phyloP scores from a whole-genome alignment of 2,329 filamentous ascomycete species.

The Hypoxylon sp. region DNA sequence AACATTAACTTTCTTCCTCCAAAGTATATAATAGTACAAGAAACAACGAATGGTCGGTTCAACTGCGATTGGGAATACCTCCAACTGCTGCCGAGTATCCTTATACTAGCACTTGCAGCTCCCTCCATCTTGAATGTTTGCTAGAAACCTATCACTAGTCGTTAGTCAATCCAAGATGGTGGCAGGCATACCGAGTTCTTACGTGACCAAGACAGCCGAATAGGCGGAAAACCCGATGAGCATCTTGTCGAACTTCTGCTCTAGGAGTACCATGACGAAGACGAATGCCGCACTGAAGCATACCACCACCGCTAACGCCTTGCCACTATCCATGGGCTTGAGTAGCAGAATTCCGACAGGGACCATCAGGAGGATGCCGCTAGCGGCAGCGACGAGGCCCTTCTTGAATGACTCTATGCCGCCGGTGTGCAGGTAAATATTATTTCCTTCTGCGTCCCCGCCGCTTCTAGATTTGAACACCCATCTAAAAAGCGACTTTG shows the following conservation, averaged over 20 bases:
- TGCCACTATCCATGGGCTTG: conserved; percentile 5
- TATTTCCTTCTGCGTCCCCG: not conserved
- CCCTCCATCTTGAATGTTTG: conserved; percentile 11
- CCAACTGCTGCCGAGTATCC: not conserved
- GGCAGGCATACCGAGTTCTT: not conserved
- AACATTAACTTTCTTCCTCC: not conserved
- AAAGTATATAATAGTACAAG: not conserved
- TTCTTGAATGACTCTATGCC: conserved; percentile 24
- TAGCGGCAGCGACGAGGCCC: conserved; percentile 9
- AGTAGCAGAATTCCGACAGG: conserved; percentile 20
- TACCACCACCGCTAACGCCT: conserved; percentile 9
- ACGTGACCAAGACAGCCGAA: conserved; percentile 20
- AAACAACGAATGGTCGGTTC: not conserved
- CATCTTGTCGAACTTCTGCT: conserved; percentile 20
- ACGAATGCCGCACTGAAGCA: conserved; percentile 24
- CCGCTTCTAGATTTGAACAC: conserved; percentile 7
- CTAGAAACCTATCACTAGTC: conserved; percentile 1
- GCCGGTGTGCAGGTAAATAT: conserved; percentile 7
- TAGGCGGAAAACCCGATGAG: conserved; percentile 21
- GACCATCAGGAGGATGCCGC: conserved; percentile 15
- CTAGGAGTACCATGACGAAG: conserved; percentile 7
- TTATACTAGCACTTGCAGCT: not conserved
- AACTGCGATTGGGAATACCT: not conserved
- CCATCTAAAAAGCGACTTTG: conserved; percentile 17
- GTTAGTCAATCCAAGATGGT: not conserved